Conservation (phyloP, 2,329 filamentous ascomycete genomes). For the Hymenoscyphus occultus region DNA sequence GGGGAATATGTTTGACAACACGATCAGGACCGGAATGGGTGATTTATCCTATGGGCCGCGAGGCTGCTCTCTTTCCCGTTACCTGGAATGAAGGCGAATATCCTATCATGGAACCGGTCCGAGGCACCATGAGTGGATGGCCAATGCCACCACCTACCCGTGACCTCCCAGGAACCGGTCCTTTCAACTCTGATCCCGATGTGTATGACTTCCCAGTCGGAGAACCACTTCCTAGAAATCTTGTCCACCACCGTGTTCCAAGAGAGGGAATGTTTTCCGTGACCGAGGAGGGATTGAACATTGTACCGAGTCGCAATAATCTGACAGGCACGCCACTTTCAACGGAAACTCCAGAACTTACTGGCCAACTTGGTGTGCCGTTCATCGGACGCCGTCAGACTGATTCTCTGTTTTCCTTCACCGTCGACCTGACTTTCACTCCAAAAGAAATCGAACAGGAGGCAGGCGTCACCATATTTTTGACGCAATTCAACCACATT, state of each 20-base stretch:
- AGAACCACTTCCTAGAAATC: conserved; percentile 48
- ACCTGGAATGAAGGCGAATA: conserved; percentile 49
- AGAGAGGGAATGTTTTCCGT: conserved; percentile 42
- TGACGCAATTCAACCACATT: conserved; percentile 43
- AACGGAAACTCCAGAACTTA: conserved; percentile 47
- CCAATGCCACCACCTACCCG: conserved; percentile 23
- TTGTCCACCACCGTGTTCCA: conserved; percentile 54
- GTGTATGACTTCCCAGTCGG: conserved; percentile 45
- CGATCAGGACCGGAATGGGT: conserved; percentile 44
- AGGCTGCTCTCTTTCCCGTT: conserved; percentile 48
- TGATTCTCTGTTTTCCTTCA: conserved; percentile 52
- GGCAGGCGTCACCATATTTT: conserved; percentile 51
- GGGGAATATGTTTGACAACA: conserved; percentile 47
- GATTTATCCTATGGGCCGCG: conserved; percentile 52
- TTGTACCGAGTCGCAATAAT: conserved; percentile 50
- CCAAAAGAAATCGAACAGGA: conserved; percentile 44
- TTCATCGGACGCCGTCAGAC: conserved; percentile 55
- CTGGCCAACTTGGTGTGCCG: conserved; percentile 45
- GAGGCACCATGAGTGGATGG: conserved; percentile 44
- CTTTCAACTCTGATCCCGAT: conserved; percentile 41
- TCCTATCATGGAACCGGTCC: conserved; percentile 44
- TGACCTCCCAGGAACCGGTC: conserved; percentile 41
- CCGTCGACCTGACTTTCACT: conserved; percentile 41
- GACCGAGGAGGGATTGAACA: conserved; percentile 44
- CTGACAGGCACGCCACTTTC: conserved; percentile 51